Conservation (phyloP, 371 early-diverging fungal genomes). For the Massospora cicadina region DNA sequence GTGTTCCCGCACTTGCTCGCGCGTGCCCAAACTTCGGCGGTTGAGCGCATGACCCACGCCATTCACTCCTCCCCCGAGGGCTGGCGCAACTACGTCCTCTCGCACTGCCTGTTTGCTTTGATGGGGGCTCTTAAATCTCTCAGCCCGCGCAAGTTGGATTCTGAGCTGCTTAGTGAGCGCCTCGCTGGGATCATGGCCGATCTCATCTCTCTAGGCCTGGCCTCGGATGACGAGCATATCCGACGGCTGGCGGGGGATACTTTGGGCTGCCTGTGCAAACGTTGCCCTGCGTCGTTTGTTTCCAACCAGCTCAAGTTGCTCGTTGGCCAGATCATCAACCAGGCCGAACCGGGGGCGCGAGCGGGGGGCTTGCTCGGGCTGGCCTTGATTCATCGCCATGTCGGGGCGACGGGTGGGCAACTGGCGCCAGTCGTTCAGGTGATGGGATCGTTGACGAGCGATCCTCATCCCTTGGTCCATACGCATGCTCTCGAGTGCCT, state of each 20-base stretch:
- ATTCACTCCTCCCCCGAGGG: conserved; percentile 23
- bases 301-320: conserved; percentile 63
- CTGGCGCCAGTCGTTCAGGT: conserved; percentile 77
- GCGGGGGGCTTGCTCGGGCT: conserved; percentile 82
- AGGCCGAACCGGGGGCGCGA: conserved; percentile 82
- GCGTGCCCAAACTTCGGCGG: conserved; percentile 46
- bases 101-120: conserved; percentile 6
- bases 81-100: neutral
- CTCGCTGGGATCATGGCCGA: neutral
- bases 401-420: conserved; percentile 84
- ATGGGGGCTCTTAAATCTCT: conserved; percentile 2
- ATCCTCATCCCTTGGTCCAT: conserved; percentile 86
- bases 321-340: conserved; percentile 72
- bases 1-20: conserved; percentile 39
- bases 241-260: conserved; percentile 1
- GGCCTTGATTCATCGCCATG: conserved; percentile 70
- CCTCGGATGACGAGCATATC: conserved; percentile 5
- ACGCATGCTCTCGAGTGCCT: conserved; percentile 81
- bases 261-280: conserved; percentile 5
- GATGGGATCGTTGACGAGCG: conserved; percentile 70
- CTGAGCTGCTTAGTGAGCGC: neutral
- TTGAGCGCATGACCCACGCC: conserved; percentile 53
- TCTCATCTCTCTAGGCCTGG: neutral
- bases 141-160: neutral
- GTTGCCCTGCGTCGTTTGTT: conserved; percentile 17